Percentiles rank a stretch among this genome's conserved stretches.
Evolutionary conservation across 768 basidiomycete genomes (phyloP).

Genomic region (Mycena floridula): DNA sequence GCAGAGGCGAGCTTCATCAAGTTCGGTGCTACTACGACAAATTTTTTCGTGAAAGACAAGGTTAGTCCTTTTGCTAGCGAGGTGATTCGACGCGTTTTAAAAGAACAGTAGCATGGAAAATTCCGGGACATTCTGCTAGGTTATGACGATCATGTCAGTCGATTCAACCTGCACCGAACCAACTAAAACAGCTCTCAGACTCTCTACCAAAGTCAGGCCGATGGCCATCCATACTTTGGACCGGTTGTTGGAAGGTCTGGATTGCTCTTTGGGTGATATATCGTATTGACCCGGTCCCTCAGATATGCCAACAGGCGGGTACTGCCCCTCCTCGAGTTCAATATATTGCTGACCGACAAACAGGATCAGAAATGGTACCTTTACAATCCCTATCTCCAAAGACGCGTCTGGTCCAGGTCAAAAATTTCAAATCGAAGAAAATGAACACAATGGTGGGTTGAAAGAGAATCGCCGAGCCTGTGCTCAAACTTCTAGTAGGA

Average conservation of each 20-base stretch:
- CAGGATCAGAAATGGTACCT: constrained; percentile 36
- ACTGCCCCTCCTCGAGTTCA: neutral
- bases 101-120: constrained; percentile 21
- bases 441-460: constrained; percentile 28
- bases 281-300: no score
- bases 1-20: constrained; percentile 5
- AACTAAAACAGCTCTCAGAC: constrained; percentile 13
- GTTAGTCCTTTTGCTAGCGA: constrained; percentile 9
- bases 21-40: constrained; percentile 36
- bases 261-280: neutral
- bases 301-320: no score
- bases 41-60: constrained; percentile 44
- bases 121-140: constrained; percentile 43
- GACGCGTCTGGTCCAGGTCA: constrained; percentile 28
- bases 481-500: constrained; percentile 23
- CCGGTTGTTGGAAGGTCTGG: constrained; percentile 32
- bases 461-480: no score
- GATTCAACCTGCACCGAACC: no score
- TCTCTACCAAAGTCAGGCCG: constrained; percentile 25
- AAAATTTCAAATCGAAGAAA: constrained; percentile 31
- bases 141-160: constrained; percentile 29
- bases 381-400: constrained; percentile 36
- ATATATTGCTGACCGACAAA: constrained; percentile 31
- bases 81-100: neutral
- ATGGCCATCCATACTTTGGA: constrained; percentile 34